phyloP scores from a whole-genome alignment of 2,329 filamentous ascomycete genomes.

The Cladosporium sp. region DNA sequence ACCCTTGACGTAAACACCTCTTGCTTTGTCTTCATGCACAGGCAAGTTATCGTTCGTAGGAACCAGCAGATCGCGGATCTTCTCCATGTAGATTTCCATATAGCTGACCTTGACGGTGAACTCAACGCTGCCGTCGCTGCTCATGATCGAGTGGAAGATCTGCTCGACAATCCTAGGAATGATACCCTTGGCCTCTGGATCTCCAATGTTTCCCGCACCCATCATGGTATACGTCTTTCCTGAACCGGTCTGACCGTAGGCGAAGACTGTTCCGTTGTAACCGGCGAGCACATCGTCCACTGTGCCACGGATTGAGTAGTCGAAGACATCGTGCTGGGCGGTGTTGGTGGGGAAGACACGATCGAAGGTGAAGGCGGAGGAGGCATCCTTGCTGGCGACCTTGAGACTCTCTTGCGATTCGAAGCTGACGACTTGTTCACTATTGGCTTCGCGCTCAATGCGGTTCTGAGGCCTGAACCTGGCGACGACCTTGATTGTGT shows the following conservation, averaged over 20 bases:
- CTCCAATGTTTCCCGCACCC: slow-evolving; percentile 82
- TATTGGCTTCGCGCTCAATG: slow-evolving; percentile 82
- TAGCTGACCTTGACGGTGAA: slow-evolving; percentile 98
- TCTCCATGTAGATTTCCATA: slow-evolving; percentile 99
- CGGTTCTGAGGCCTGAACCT: slow-evolving; percentile 97
- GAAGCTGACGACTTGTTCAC: slow-evolving; percentile 87
- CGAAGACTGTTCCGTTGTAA: slow-evolving; percentile 98
- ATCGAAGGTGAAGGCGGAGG: slow-evolving; percentile 88
- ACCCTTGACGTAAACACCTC: slow-evolving; percentile 95
- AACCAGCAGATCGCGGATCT: slow-evolving; percentile 85
- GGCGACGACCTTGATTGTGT: slow-evolving; percentile 70
- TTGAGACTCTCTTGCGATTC: slow-evolving; percentile 83
- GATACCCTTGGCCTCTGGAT: slow-evolving; percentile 82
- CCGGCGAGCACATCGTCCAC: slow-evolving; percentile 98
- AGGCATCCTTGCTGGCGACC: slow-evolving; percentile 78
- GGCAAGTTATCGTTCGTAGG: slow-evolving; percentile 95
- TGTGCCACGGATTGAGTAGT: slow-evolving; percentile 92
- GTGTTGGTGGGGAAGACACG: slow-evolving; percentile 94
- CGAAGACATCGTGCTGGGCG: slow-evolving; percentile 88
- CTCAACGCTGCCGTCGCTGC: slow-evolving; percentile 88
- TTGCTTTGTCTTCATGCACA: slow-evolving; percentile 95
- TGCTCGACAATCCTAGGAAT: slow-evolving; percentile 96
- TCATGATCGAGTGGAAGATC: slow-evolving; percentile 92
- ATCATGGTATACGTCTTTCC: slow-evolving; percentile 99
- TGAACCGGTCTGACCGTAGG: slow-evolving; percentile 95